These are phyloP conservation scores for Fraxinus floribunda DNA, from an alignment of 305 asterid species.

Conservation along the genomic window DNA sequence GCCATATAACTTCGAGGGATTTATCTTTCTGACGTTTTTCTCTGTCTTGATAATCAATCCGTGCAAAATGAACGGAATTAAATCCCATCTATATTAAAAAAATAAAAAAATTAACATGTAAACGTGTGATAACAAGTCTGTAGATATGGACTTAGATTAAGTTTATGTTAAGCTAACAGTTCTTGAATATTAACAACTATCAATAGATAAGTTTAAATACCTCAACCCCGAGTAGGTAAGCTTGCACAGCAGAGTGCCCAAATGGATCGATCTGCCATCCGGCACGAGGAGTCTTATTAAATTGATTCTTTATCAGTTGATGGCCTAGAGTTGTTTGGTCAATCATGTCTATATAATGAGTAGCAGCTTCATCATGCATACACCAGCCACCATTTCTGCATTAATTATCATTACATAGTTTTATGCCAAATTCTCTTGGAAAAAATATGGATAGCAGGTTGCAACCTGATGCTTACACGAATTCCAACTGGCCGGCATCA, in stretches of 20 bases:
- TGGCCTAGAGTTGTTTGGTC: slow-evolving; percentile 93
- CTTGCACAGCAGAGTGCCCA: slow-evolving; percentile 90
- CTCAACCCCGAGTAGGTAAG: slow-evolving; percentile 73
- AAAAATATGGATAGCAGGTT: not conserved
- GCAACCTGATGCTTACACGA: slow-evolving; percentile 50
- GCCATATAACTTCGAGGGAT: slow-evolving; percentile 84
- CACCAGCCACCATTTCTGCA: slow-evolving; percentile 91
- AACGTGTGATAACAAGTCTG: not conserved
- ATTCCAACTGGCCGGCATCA: slow-evolving; percentile 67
- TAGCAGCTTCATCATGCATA: slow-evolving; percentile 88
- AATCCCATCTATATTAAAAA: slow-evolving; percentile 56
- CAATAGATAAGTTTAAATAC: slow-evolving; percentile 26
- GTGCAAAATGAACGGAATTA: slow-evolving; percentile 79
- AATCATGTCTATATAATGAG: slow-evolving; percentile 82
- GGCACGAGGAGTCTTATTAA: slow-evolving; percentile 76
- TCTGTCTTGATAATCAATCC: slow-evolving; percentile 86
- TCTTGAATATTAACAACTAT: not conserved
- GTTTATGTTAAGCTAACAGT: not conserved
- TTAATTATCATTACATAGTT: not conserved
- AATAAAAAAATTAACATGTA: not conserved
- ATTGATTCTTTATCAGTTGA: slow-evolving; percentile 53
- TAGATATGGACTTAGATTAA: not conserved
- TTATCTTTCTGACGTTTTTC: slow-evolving; percentile 61
- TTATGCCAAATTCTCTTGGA: not conserved
- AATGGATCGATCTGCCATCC: slow-evolving; percentile 98